These are phyloP conservation scores for Ilyonectria destructans DNA, from an alignment of 2,329 filamentous ascomycete genomes.

Conservation along the genomic window DNA sequence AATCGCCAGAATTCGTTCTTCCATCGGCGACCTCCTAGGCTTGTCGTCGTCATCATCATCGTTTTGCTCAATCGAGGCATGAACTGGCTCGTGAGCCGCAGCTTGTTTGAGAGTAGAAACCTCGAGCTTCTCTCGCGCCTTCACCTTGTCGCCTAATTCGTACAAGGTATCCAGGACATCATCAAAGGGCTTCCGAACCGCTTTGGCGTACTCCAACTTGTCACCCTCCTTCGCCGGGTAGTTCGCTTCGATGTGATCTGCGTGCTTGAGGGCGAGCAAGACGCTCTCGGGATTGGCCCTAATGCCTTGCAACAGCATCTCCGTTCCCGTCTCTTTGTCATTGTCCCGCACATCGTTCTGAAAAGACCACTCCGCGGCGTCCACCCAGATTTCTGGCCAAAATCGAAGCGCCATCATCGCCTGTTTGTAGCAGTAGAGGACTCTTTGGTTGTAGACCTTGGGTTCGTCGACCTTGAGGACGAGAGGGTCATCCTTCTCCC, in stretches of 20 bases:
- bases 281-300: constrained; percentile 95
- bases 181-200: constrained; percentile 88
- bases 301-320: constrained; percentile 87
- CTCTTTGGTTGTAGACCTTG: constrained; percentile 81
- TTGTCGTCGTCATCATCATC: constrained; percentile 64
- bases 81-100: constrained; percentile 57
- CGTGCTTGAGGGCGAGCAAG: constrained; percentile 89
- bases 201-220: constrained; percentile 82
- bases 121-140: constrained; percentile 74
- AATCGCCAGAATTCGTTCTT: constrained; percentile 75
- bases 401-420: constrained; percentile 94
- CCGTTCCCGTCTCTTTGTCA: constrained; percentile 74
- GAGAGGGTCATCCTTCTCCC: constrained; percentile 94
- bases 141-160: constrained; percentile 82
- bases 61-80: constrained; percentile 61
- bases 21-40: constrained; percentile 70
- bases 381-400: constrained; percentile 96
- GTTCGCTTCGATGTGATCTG: constrained; percentile 87
- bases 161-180: constrained; percentile 91
- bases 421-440: constrained; percentile 94
- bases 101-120: constrained; percentile 72
- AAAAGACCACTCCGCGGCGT: constrained; percentile 94
- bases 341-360: constrained; percentile 79
- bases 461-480: constrained; percentile 88
- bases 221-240: constrained; percentile 85